Base-by-base conservation (phyloP, 2,329 filamentous ascomycete genomes). In the Ascochyta viciae-villosae region DNA sequence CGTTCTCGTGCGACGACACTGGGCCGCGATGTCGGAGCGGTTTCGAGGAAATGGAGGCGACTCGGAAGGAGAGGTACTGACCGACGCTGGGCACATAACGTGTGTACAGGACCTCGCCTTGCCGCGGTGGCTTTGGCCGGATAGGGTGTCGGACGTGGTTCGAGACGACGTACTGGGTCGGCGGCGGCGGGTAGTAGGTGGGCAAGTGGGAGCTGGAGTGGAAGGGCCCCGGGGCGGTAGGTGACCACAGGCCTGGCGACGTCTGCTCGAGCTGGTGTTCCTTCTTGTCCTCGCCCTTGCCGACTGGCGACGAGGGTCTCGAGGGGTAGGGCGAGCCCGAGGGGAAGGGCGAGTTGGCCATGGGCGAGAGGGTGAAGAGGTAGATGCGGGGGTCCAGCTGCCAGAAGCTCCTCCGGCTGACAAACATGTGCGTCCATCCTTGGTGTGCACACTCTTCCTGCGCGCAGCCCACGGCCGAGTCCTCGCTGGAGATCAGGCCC, bases 21-120 rank as follows among this genome's bases (percentile, higher is more conserved):
- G 88, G 87, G 0, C 90, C 89, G 24, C 83, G 78, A 70, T 91
- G 87, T 0, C 85, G 81, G 0, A 89, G 84, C 0, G 89, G 83
- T 43, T 84, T 82, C 1, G 84, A 74, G 31, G 88, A 88, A 6
- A 89, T 78, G 0, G 89, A 91, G 0, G 93, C 92, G 0, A 95
- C 88, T 19, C 95, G 88, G 77, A 99, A 96, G 0, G 91, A 93
- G 8, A 99, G 83, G 63, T 93, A 96, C 72, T 96, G 91, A 6
- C 85, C 85, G 2, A 93, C 80, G 42, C 89, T 94, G 0, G 91
- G 91, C 15, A 98, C 82, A 73, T 89, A 96, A 50, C 95, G 89
- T 0, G 88, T 89, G 74, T 99, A 99, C 68, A 99, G 94, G 0
- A 91, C 87, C 68, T 97, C 92, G 13, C 92, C 92, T 82, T 96